These are phyloP conservation scores for Clonostachys rosea DNA, from an alignment of 2,329 filamentous ascomycete genomes.

Conservation along the genomic window DNA sequence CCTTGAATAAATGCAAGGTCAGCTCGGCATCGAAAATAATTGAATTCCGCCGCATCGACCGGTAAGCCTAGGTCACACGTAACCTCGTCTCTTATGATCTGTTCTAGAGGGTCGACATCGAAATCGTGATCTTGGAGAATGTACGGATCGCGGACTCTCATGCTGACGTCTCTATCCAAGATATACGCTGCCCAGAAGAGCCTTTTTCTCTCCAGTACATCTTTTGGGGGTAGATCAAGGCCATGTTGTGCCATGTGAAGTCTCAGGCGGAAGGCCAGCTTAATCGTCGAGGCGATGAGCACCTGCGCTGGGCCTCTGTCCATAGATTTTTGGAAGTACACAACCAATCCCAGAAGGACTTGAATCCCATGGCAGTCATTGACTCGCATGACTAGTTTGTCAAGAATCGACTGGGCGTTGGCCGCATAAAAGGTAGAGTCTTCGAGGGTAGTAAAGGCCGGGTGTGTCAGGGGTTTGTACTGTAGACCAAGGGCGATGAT, in stretches of 20 bases:
- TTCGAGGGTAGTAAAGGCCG: background rate
- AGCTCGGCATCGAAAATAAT: slow-evolving; percentile 1
- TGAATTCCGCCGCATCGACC: background rate
- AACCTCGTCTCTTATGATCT: background rate
- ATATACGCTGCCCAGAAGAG: slow-evolving; percentile 1
- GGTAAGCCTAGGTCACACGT: background rate
- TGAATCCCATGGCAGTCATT: background rate
- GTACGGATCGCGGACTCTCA: slow-evolving; percentile 1
- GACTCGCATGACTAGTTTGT: background rate
- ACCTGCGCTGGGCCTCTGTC: background rate
- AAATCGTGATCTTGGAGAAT: slow-evolving; percentile 1
- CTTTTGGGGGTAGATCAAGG: background rate
- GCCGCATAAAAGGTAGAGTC: background rate
- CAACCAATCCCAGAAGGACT: background rate
- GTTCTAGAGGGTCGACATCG: background rate
- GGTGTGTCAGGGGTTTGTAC: too few species aligned
- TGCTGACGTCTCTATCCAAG: background rate
- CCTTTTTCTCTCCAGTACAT: background rate
- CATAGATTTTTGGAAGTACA: background rate
- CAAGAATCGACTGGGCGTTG: slow-evolving; percentile 1
- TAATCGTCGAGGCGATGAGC: background rate
- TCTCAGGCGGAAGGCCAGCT: background rate
- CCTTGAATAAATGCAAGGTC: slow-evolving; percentile 5
- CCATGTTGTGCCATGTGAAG: background rate
- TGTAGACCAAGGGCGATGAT: slow-evolving; percentile 4